phyloP scores from a whole-genome alignment of 352 stramenopile genomes.

The Elongisporangium prolatum region DNA sequence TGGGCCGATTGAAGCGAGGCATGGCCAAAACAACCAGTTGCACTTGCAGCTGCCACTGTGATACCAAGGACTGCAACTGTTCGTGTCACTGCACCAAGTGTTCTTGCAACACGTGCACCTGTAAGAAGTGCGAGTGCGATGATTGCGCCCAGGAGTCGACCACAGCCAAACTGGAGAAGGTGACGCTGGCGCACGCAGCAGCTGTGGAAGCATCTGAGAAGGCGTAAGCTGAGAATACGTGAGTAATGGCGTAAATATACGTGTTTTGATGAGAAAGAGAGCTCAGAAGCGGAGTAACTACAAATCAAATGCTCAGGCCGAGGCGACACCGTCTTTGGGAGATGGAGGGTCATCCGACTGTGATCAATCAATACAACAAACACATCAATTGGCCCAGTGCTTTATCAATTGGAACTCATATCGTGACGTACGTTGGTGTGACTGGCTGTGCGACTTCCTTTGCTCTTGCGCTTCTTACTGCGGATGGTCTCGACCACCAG shows the following conservation, averaged over 20 bases:
- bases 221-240: neutral
- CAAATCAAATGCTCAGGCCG: neutral
- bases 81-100: slow-evolving; percentile 28
- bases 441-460: slow-evolving; percentile 4
- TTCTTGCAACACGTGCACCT: slow-evolving; percentile 18
- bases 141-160: neutral
- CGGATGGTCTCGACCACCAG: slow-evolving; percentile 35
- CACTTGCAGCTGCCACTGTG: slow-evolving; percentile 25
- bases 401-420: neutral
- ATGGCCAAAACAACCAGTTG: slow-evolving; percentile 20
- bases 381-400: neutral
- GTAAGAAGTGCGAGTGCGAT: slow-evolving; percentile 27
- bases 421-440: neutral
- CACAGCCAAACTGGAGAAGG: neutral
- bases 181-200: neutral
- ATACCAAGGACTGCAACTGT: slow-evolving; percentile 20
- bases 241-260: neutral
- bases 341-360: neutral
- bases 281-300: neutral
- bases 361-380: neutral
- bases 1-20: slow-evolving; percentile 84
- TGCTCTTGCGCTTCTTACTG: slow-evolving; percentile 26
- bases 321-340: neutral
- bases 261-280: neutral
- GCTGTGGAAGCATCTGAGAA: neutral